Percentiles rank a stretch among this genome's conserved stretches.
These are phyloP conservation scores for Puya raimondii DNA, from an alignment of 176 grass and related monocot genomes.

Conservation along the genomic window DNA sequence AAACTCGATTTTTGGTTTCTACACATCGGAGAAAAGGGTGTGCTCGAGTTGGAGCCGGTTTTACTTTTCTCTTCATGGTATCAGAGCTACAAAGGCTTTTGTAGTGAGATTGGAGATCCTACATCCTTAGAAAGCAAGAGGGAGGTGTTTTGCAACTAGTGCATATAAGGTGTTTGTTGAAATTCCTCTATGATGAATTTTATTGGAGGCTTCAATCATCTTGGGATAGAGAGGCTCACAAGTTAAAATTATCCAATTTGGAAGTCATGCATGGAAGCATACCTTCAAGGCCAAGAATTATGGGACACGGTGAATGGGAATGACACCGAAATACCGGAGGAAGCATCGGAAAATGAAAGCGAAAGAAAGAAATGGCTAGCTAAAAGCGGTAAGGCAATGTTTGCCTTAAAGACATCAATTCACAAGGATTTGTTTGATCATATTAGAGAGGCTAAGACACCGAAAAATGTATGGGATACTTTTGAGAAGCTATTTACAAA, in stretches of 20 bases:
- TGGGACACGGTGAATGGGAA: background rate
- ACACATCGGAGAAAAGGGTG: background rate
- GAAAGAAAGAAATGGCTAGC: background rate
- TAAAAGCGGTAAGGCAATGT: background rate
- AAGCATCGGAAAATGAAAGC: background rate
- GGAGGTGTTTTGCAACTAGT: background rate
- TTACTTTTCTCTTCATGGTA: background rate
- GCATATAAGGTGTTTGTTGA: background rate
- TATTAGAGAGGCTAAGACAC: background rate
- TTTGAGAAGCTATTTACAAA: slow-evolving; percentile 1
- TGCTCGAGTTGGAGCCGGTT: background rate
- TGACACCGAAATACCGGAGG: background rate
- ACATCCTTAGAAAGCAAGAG: background rate
- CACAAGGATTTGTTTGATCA: background rate
- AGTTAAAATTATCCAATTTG: background rate
- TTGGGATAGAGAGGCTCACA: background rate
- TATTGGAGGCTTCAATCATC: background rate
- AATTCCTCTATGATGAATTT: background rate
- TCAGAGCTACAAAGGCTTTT: background rate
- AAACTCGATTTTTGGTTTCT: background rate
- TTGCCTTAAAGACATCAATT: background rate
- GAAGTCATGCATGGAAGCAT: background rate
- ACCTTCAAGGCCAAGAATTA: background rate
- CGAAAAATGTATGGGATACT: background rate
- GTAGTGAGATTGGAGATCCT: background rate